Conservation (phyloP, 768 basidiomycete species). For the Russula emetica region DNA sequence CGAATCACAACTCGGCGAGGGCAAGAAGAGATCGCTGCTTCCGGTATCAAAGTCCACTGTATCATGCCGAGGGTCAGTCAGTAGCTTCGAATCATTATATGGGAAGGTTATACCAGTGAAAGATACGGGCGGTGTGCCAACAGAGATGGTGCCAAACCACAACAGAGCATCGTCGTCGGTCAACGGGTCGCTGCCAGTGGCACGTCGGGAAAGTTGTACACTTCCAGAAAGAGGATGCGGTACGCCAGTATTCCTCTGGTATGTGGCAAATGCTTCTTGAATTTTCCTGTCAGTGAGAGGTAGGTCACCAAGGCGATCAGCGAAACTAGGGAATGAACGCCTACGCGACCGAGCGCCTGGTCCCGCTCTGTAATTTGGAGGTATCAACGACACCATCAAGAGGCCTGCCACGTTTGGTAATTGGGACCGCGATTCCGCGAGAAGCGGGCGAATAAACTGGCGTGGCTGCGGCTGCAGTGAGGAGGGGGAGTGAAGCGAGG, state of each 20-base stretch:
- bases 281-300: conserved; percentile 20
- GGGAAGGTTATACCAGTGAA: conserved; percentile 13
- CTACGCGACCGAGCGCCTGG: conserved; percentile 5
- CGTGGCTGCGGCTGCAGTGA: conserved; percentile 6
- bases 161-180: conserved; percentile 7
- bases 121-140: conserved; percentile 24
- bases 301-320: not conserved
- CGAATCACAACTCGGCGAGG: conserved; percentile 31
- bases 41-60: conserved; percentile 41
- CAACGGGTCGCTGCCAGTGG: conserved; percentile 6
- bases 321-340: not conserved
- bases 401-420: conserved; percentile 1
- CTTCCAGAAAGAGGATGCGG: conserved; percentile 9
- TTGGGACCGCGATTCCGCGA: conserved; percentile 4
- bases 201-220: conserved; percentile 3
- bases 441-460: not conserved
- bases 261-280: conserved; percentile 13
- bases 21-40: conserved; percentile 36
- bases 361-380: not conserved
- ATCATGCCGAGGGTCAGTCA: not conserved
- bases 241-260: conserved; percentile 23
- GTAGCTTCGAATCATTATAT: not conserved
- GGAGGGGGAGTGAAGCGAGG: conserved; percentile 12
- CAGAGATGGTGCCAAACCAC: conserved; percentile 26
- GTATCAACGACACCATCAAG: conserved; percentile 6